phyloP scores from a whole-genome alignment of 1,284 basidiomycete genomes.

The Sanguinoderma infundibulare region DNA sequence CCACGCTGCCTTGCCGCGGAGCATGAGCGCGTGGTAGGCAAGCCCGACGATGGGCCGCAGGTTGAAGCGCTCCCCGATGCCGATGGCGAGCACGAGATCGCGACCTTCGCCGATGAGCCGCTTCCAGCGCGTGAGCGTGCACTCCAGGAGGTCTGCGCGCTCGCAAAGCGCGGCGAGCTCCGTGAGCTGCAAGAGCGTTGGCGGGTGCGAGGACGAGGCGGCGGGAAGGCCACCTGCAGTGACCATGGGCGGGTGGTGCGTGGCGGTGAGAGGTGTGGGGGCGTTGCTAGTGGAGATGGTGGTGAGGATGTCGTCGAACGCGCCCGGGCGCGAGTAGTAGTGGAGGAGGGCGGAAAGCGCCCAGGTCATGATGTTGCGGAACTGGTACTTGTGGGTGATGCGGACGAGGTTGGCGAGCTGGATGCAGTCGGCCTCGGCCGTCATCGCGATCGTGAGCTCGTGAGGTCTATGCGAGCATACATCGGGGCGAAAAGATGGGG shows the following conservation, averaged over 20 bases:
- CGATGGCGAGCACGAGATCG: constrained; percentile 47
- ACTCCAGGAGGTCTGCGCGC: constrained; percentile 46
- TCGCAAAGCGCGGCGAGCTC: constrained; percentile 52
- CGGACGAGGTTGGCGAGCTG: constrained; percentile 52
- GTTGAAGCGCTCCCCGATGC: constrained; percentile 47
- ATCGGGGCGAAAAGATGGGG: background rate
- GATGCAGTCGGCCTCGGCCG: constrained; percentile 43
- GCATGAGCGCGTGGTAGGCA: constrained; percentile 48
- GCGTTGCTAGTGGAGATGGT: constrained; percentile 5
- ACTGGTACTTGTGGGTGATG: constrained; percentile 61
- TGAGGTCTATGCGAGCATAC: constrained; percentile 41
- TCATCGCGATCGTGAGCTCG: constrained; percentile 48
- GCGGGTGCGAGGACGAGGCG: constrained; percentile 18
- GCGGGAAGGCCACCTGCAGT: constrained; percentile 12
- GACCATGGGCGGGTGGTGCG: constrained; percentile 24
- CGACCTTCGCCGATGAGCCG: constrained; percentile 46
- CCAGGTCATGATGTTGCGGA: constrained; percentile 55
- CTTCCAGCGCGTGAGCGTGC: constrained; percentile 43
- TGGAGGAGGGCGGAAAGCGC: constrained; percentile 47
- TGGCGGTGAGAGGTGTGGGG: constrained; percentile 15
- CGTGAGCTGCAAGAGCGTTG: constrained; percentile 44
- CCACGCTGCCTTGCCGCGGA: constrained; percentile 46
- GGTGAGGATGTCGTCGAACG: constrained; percentile 33
- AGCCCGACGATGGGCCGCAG: constrained; percentile 44
- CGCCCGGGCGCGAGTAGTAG: constrained; percentile 41